Evolutionary conservation across 345 rosid genomes (phyloP).

Genomic region (Alliaria petiolata): DNA sequence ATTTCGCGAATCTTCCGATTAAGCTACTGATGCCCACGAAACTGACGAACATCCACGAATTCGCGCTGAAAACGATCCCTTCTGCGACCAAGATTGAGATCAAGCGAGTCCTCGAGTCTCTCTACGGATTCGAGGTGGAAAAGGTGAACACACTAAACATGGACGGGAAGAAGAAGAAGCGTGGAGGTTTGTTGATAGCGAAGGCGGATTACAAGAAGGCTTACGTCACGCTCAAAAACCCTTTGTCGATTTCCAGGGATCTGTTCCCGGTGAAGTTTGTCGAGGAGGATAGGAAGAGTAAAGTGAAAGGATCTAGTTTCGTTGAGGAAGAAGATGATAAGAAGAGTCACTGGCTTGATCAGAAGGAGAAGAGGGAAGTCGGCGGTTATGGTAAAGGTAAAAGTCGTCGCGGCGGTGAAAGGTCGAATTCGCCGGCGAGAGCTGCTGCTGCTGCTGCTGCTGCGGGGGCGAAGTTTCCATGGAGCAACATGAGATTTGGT

Average conservation of each 20-base stretch:
- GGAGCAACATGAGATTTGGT: conserved; percentile 73
- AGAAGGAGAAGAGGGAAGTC: conserved; percentile 35
- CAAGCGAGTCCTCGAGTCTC: conserved; percentile 90
- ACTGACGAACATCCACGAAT: conserved; percentile 60
- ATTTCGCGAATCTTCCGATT: conserved; percentile 82
- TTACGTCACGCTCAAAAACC: conserved; percentile 58
- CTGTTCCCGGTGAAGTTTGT: conserved; percentile 55
- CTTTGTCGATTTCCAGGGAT: conserved; percentile 64
- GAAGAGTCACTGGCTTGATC: conserved; percentile 85
- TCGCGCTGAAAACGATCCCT: conserved; percentile 75
- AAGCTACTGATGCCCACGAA: conserved; percentile 70
- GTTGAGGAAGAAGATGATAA: conserved; percentile 62
- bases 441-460: conserved; percentile 16
- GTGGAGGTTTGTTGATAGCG: conserved; percentile 69
- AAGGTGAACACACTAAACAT: conserved; percentile 87
- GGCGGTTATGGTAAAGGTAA: conserved; percentile 22
- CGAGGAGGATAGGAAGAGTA: conserved; percentile 65
- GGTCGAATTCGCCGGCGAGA: conserved; percentile 13
- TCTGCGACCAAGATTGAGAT: conserved; percentile 91
- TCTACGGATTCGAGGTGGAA: conserved; percentile 84
- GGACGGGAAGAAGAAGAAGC: conserved; percentile 92
- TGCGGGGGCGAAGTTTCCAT: conserved; percentile 59
- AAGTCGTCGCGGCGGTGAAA: conserved; percentile 23
- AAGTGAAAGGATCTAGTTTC: conserved; percentile 52
- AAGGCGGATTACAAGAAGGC: conserved; percentile 95